Percentiles rank a stretch among this genome's conserved stretches.
Evolutionary conservation across 768 basidiomycete species (phyloP).

Genomic region (Strobilomyces dryophilus): DNA sequence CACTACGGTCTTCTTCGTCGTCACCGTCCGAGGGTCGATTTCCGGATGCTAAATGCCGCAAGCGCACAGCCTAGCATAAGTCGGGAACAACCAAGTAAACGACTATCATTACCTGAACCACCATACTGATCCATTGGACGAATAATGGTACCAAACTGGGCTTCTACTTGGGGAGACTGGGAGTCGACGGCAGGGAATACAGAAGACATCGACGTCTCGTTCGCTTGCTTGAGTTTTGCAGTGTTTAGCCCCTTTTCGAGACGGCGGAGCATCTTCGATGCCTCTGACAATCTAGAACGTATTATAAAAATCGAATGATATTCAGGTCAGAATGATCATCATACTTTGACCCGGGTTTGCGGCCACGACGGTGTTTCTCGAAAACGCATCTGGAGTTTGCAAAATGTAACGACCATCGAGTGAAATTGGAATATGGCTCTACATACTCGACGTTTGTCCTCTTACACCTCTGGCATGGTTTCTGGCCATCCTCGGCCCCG

Average conservation of each 20-base stretch:
- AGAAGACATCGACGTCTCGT: constrained; percentile 30
- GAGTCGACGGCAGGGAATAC: constrained; percentile 33
- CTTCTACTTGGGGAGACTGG: constrained; percentile 21
- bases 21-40: constrained; percentile 37
- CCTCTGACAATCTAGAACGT: constrained; percentile 68
- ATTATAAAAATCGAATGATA: constrained; percentile 1
- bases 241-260: constrained; percentile 79
- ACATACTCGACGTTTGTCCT: constrained; percentile 73
- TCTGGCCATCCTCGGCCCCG: constrained; percentile 79
- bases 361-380: constrained; percentile 84
- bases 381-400: constrained; percentile 61
- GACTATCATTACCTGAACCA: constrained; percentile 23
- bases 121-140: constrained; percentile 29
- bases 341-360: constrained; percentile 89
- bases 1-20: constrained; percentile 64
- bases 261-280: constrained; percentile 84
- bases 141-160: constrained; percentile 28
- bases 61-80: constrained; percentile 1
- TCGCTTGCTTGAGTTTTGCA: constrained; percentile 65
- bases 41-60: constrained; percentile 18
- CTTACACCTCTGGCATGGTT: constrained; percentile 79
- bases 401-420: constrained; percentile 12
- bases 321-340: constrained; percentile 18
- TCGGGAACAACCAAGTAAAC: not conserved
- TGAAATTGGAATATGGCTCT: constrained; percentile 1